Evolutionary conservation across 768 basidiomycete genomes (phyloP).

Genomic region (Phylloporus sp.): DNA sequence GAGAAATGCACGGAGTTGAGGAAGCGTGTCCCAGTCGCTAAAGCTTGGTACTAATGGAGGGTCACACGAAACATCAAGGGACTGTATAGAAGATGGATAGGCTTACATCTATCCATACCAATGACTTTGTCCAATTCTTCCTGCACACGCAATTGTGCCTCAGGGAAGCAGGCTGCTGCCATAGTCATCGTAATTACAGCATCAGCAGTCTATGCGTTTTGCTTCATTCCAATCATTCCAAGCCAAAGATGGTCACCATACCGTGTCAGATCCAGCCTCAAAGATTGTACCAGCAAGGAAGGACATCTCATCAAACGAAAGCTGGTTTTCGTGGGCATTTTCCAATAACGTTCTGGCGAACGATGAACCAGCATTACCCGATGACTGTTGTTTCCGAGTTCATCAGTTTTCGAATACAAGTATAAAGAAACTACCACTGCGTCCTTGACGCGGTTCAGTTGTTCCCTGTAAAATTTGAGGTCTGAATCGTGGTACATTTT

Average conservation of each 20-base stretch:
- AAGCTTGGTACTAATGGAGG: conserved; percentile 33
- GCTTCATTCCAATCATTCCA: neutral
- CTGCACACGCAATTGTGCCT: no score
- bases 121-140: no score
- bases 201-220: neutral
- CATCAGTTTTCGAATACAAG: no score
- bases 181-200: conserved; percentile 41
- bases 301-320: conserved; percentile 50
- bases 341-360: conserved; percentile 56
- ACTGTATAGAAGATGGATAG: neutral
- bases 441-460: conserved; percentile 41
- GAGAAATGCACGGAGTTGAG: conserved; percentile 37
- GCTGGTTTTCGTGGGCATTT: conserved; percentile 41
- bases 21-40: conserved; percentile 31
- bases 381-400: neutral
- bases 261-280: conserved; percentile 59
- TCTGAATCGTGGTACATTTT: conserved; percentile 50
- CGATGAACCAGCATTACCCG: conserved; percentile 17
- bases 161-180: no score
- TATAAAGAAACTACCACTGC: no score
- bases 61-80: neutral
- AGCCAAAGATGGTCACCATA: neutral
- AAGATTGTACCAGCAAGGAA: conserved; percentile 60
- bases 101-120: conserved; percentile 34
- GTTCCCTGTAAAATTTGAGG: conserved; percentile 46